Conservation (phyloP, 805 yeast species). For the Candida piceae region DNA sequence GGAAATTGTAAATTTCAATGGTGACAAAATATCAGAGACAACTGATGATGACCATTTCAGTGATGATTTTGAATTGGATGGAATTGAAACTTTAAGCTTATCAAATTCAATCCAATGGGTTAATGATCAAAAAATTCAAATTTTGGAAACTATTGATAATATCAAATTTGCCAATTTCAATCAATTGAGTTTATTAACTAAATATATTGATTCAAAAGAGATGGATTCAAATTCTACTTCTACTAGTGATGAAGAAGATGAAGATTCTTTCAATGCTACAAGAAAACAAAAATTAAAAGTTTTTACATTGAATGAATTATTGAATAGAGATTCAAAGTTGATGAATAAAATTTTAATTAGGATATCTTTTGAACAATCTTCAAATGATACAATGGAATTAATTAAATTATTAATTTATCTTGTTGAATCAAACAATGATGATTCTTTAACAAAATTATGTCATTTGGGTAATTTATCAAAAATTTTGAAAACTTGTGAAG, state of each 20-base stretch:
- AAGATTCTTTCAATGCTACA: too few species aligned
- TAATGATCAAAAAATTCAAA: slow-evolving; percentile 5
- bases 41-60: slow-evolving; percentile 16
- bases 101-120: neutral
- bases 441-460: neutral
- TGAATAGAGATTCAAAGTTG: neutral
- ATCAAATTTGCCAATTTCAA: slow-evolving; percentile 9
- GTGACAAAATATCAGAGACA: too few species aligned
- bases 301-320: neutral
- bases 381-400: neutral
- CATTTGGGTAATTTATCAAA: neutral
- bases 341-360: neutral
- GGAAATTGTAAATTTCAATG: slow-evolving; percentile 1
- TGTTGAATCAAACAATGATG: neutral
- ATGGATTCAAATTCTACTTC: too few species aligned
- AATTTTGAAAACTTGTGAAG: neutral
- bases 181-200: slow-evolving; percentile 10
- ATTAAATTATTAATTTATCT: neutral
- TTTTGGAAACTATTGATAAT: slow-evolving; percentile 4
- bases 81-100: slow-evolving; percentile 4
- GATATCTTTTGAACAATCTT: neutral
- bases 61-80: slow-evolving; percentile 16
- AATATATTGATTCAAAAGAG: slow-evolving; percentile 2
- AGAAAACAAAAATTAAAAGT: neutral
- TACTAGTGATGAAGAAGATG: too few species aligned